Evolutionary conservation across 805 yeast genomes (phyloP).

Genomic region (Candida montana): DNA sequence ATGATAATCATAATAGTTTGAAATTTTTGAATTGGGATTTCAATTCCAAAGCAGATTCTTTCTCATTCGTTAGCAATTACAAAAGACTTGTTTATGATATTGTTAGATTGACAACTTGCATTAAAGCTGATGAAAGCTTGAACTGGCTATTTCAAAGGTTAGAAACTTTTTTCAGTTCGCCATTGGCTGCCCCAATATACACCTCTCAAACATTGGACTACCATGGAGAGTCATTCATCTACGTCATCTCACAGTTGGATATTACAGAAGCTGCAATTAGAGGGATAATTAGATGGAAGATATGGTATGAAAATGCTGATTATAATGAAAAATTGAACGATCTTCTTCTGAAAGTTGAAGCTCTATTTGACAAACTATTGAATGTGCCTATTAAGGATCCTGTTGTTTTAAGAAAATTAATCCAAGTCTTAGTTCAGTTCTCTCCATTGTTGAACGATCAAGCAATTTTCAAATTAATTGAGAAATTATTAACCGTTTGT

Average conservation of each 20-base stretch:
- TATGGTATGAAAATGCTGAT: constrained; percentile 68
- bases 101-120: constrained; percentile 81
- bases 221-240: constrained; percentile 61
- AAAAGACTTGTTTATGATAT: constrained; percentile 85
- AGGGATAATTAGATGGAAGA: constrained; percentile 92
- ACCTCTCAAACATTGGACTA: constrained; percentile 47
- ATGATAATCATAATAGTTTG: constrained; percentile 58
- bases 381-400: constrained; percentile 78
- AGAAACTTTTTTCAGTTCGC: constrained; percentile 65
- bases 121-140: constrained; percentile 75
- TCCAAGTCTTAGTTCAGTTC: constrained; percentile 90
- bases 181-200: constrained; percentile 60
- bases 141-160: constrained; percentile 75
- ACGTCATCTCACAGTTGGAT: constrained; percentile 77
- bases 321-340: constrained; percentile 47
- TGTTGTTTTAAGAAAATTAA: constrained; percentile 71
- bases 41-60: constrained; percentile 77
- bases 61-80: constrained; percentile 72
- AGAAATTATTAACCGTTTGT: constrained; percentile 76
- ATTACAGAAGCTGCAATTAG: constrained; percentile 85
- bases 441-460: constrained; percentile 83
- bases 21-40: constrained; percentile 78
- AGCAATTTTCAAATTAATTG: constrained; percentile 79
- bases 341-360: constrained; percentile 53
- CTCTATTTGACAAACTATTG: constrained; percentile 66